Conservation (phyloP, 257 asterid species). For the Nicotiana knightiana region DNA sequence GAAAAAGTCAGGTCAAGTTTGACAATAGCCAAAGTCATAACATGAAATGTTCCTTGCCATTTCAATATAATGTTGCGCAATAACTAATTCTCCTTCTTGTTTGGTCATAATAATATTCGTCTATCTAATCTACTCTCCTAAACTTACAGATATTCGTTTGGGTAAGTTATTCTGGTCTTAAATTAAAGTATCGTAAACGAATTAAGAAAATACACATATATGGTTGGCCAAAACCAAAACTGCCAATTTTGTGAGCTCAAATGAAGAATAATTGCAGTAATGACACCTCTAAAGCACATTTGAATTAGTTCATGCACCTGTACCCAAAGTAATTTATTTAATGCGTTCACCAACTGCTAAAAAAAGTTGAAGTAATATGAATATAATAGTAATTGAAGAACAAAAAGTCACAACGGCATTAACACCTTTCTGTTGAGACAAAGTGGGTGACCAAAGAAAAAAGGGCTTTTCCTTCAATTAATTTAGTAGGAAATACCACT, state of each 20-base stretch:
- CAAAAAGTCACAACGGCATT: background rate
- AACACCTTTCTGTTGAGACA: constrained; percentile 1
- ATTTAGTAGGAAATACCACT: background rate
- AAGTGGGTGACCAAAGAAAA: constrained; percentile 10
- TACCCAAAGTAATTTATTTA: background rate
- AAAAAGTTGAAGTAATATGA: background rate
- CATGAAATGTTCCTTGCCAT: background rate
- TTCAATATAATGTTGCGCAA: background rate
- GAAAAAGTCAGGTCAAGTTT: background rate
- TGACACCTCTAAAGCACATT: background rate
- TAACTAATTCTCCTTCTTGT: background rate
- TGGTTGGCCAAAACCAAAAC: background rate
- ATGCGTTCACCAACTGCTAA: background rate
- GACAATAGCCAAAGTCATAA: background rate
- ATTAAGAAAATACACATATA: background rate
- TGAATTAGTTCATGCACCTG: background rate
- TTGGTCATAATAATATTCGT: background rate
- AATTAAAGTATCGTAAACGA: background rate
- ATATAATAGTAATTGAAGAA: background rate
- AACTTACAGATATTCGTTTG: background rate
- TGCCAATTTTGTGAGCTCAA: background rate
- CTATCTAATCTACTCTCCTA: background rate
- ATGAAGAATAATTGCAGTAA: background rate
- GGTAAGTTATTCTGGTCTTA: background rate
- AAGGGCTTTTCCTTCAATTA: background rate